Base-by-base conservation (phyloP, 179 eudicot species). In the Spergularia azorica region DNA sequence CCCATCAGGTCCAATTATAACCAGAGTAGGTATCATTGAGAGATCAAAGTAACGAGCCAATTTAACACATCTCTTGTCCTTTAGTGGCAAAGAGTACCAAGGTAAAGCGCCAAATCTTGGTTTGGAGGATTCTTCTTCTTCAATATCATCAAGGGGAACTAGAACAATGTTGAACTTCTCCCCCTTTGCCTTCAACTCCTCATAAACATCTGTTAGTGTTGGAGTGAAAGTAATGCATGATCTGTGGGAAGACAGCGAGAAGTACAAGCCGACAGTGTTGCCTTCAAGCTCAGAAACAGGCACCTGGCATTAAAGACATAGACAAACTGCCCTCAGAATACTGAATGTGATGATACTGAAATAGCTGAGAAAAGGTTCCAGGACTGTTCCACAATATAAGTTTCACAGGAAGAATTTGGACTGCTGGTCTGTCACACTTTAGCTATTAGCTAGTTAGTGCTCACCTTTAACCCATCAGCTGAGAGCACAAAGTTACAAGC, bases 241-340 rank as follows among this genome's bases (percentile, higher is more conserved):
- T 26, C 71, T 73, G 79, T 78, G 84, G 2, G 82, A 79, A 57
- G 83, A 77, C 79, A 82, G 10, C 10, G 85, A 66, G 78, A 94
- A 92, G 75, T 94, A 90, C 60, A 92, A 80, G 62, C 91, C 92
- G 39, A 92, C 81, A 20, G 81, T 90, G 70, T 87, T 88, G 54
- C 98, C 97, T 84, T 94, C 89, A 69, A 94, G 95, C 76, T 88
- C 90, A 9, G 89, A 73, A 12, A 92, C 84, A 60, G 88, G 86
- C n/a, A 90, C 87, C 97, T 92, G 21, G 60, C n/a, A 57, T 71
- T 63, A 46, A 39, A 70, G 63, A 52, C n/a, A 67, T 26, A 48
- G 13, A 43, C n/a, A 63, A 38, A 74, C 26, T 57, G 46, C 76
- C 65, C 17, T 75, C 63, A 80, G 67, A 64, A 60, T 16, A 61